Conservation (phyloP, 495 filamentous ascomycete species). For the Friedmanniomyces simplex region DNA sequence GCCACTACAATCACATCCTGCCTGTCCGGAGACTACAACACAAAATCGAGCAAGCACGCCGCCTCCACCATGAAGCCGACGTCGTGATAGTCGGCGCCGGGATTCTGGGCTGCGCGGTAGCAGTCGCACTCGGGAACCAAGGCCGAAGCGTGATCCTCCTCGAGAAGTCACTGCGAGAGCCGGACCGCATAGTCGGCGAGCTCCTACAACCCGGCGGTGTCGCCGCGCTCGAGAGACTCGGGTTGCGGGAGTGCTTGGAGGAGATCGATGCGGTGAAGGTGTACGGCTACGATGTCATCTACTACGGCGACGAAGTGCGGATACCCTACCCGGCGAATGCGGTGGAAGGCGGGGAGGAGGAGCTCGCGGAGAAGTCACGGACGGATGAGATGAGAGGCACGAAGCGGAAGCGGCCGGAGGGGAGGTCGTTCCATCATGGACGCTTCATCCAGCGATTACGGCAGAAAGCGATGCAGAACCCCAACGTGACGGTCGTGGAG, state of each 20-base stretch:
- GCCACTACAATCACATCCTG: neutral
- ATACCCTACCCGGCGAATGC: constrained; percentile 55
- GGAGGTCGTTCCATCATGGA: constrained; percentile 37
- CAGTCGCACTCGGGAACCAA: constrained; percentile 69
- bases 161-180: constrained; percentile 73
- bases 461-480: constrained; percentile 24
- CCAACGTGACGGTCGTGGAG: constrained; percentile 42
- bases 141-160: constrained; percentile 86
- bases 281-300: constrained; percentile 79
- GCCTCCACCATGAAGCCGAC: constrained; percentile 44
- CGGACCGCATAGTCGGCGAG: constrained; percentile 94
- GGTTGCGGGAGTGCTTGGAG: constrained; percentile 72
- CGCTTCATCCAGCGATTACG: constrained; percentile 35
- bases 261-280: constrained; percentile 76
- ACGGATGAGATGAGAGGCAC: constrained; percentile 16
- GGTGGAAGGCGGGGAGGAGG: constrained; percentile 8
- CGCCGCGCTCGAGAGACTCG: constrained; percentile 66
- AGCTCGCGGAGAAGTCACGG: constrained; percentile 1
- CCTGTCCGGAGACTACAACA: neutral
- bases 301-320: constrained; percentile 62
- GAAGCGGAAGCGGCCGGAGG: constrained; percentile 30
- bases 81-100: constrained; percentile 87
- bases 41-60: constrained; percentile 22
- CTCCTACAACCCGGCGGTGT: constrained; percentile 89
- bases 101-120: constrained; percentile 78